Conservation (phyloP, 2,329 filamentous ascomycete genomes). For the Phialophora tarda region DNA sequence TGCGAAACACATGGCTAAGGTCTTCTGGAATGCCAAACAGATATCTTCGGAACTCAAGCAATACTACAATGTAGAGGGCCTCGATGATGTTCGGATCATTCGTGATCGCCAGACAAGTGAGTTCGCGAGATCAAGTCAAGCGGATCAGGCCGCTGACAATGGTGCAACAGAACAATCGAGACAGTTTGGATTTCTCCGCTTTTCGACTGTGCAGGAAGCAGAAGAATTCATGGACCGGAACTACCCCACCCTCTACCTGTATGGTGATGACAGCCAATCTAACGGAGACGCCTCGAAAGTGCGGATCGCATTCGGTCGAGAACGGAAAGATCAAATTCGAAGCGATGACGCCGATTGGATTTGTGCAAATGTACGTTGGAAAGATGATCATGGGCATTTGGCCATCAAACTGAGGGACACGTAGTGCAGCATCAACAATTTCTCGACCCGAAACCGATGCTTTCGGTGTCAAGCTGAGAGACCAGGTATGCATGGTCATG, state of each 20-base stretch:
- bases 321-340: conserved; percentile 57
- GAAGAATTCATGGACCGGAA: conserved; percentile 60
- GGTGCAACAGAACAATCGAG: conserved; percentile 56
- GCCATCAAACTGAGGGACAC: not conserved
- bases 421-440: conserved; percentile 64
- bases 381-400: not conserved
- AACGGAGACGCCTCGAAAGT: conserved; percentile 52
- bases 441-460: conserved; percentile 60
- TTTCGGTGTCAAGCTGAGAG: conserved; percentile 64
- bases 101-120: conserved; percentile 64
- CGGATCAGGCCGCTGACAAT: not conserved
- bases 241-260: conserved; percentile 57
- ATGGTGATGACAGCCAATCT: conserved; percentile 47
- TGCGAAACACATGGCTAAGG: conserved; percentile 37
- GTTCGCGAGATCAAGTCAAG: conserved; percentile 6
- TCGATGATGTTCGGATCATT: conserved; percentile 64
- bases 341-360: conserved; percentile 62
- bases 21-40: conserved; percentile 49
- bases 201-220: conserved; percentile 56
- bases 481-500: conserved; percentile 52
- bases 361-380: conserved; percentile 46
- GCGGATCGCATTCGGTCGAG: conserved; percentile 60
- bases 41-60: conserved; percentile 61
- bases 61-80: conserved; percentile 57
- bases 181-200: conserved; percentile 63